Evolutionary conservation across 345 rosid species (phyloP), one percentile per base, ranked within the genome.

Genomic region (Linum usitatissimum): DNA sequence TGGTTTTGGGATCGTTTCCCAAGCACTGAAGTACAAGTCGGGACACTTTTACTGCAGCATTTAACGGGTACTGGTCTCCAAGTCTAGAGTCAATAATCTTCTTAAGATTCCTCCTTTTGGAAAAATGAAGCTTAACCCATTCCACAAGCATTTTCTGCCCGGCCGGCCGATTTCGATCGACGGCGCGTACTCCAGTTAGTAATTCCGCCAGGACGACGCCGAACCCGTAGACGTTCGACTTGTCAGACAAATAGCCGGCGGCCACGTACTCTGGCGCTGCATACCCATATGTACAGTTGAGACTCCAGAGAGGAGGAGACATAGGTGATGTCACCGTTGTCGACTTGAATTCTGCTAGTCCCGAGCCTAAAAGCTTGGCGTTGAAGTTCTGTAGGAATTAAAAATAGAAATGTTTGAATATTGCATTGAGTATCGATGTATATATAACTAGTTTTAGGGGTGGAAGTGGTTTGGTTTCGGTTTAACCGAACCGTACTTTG

Each of bases 241-340:
- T 74, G 54, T 88, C 84, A 48, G 88, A 86, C 64, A 88, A 63
- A 71, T 88, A 96, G 10, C 96, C 96, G 86, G 78, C 6, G 18
- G 87, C 86, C 15, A 88, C 76, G 62, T 91, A 88, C 51, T 88
- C 97, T 0, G 96, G 97, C 57, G 96, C 96, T 9, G 96, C 91
- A 31, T 91, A 91, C 2, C 96, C 97, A 9, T 71, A 82, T 0
- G 97, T 91, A 64, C 97, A 94, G 79, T 86, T 68, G 30, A 86
- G 71, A 13, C 78, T n/a, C n/a, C n/a, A n/a, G n/a, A n/a, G n/a
- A n/a, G n/a, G 77, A 0, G 96, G 86, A 30, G 97, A 76, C 5
- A 91, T 78, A 18, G 88, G 94, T 0, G 94, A 77, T 49, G 67
- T 39, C 64, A 90, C 97, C 56, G 80, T 77, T 0, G 72, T 66